phyloP scores from a whole-genome alignment of 1,139 yeast species.

The Magnusiomyces magnusii region DNA sequence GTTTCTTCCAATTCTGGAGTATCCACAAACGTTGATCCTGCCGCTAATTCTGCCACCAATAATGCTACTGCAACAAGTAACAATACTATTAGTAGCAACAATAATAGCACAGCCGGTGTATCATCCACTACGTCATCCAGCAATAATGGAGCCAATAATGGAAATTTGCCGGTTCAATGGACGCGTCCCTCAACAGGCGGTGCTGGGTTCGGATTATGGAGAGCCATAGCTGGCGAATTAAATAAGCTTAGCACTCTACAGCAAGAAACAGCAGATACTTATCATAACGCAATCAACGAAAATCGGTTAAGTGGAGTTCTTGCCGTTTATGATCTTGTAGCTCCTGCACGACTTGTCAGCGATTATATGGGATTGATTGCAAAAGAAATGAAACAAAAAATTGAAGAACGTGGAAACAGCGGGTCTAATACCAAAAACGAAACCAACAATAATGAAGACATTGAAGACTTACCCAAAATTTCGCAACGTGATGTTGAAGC shows the following conservation, averaged over 20 bases:
- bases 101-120: too few species aligned
- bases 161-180: conserved; percentile 5
- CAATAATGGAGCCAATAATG: too few species aligned
- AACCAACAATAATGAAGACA: background rate
- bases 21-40: too few species aligned
- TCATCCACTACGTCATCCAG: too few species aligned
- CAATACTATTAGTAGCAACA: too few species aligned
- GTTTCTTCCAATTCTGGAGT: background rate
- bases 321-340: conserved; percentile 15
- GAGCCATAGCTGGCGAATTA: conserved; percentile 17
- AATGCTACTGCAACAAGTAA: too few species aligned
- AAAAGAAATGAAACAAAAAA: background rate
- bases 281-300: conserved; percentile 11
- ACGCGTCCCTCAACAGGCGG: conserved; percentile 4
- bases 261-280: conserved; percentile 7
- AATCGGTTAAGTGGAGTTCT: conserved; percentile 14
- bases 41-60: conserved; percentile 3
- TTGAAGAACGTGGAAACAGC: too few species aligned
- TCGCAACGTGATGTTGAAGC: conserved; percentile 10
- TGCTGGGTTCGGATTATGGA: conserved; percentile 14
- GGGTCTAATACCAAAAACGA: too few species aligned
- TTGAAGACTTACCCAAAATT: background rate
- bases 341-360: conserved; percentile 8
- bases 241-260: conserved; percentile 10
- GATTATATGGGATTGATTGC: background rate